Conservation (phyloP, 75 land plant genomes). For the Pinus albicaulis region DNA sequence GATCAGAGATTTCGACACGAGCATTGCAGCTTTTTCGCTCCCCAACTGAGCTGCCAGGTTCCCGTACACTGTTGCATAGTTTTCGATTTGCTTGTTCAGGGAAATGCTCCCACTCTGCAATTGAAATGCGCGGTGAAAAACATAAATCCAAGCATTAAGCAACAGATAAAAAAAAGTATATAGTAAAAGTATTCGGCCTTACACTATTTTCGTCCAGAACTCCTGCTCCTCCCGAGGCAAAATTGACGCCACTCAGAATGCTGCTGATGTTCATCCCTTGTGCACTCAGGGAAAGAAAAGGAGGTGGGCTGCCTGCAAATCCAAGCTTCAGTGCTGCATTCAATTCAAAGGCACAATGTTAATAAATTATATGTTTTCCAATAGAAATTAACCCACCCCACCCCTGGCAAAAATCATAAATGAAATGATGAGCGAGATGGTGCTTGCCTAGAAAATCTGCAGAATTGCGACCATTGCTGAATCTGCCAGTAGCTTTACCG, state of each 20-base stretch:
- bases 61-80: constrained; percentile 25
- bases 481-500: constrained; percentile 49
- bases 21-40: constrained; percentile 14
- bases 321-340: constrained; percentile 56
- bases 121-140: neutral
- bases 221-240: constrained; percentile 75
- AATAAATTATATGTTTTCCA: too few relatives aligned
- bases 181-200: neutral
- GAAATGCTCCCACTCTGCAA: constrained; percentile 23
- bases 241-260: constrained; percentile 38
- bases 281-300: constrained; percentile 44
- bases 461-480: constrained; percentile 56
- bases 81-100: constrained; percentile 45
- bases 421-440: too few relatives aligned
- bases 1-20: constrained; percentile 44
- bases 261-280: constrained; percentile 6
- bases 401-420: too few relatives aligned
- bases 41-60: constrained; percentile 30
- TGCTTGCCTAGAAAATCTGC: constrained; percentile 55
- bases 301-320: constrained; percentile 37
- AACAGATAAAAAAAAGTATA: neutral
- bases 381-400: too few relatives aligned
- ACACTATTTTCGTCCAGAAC: constrained; percentile 36
- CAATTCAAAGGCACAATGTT: neutral
- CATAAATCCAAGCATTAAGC: neutral